Base-by-base conservation (phyloP, 2,329 filamentous ascomycete species). In the Diaporthe australafricana region DNA sequence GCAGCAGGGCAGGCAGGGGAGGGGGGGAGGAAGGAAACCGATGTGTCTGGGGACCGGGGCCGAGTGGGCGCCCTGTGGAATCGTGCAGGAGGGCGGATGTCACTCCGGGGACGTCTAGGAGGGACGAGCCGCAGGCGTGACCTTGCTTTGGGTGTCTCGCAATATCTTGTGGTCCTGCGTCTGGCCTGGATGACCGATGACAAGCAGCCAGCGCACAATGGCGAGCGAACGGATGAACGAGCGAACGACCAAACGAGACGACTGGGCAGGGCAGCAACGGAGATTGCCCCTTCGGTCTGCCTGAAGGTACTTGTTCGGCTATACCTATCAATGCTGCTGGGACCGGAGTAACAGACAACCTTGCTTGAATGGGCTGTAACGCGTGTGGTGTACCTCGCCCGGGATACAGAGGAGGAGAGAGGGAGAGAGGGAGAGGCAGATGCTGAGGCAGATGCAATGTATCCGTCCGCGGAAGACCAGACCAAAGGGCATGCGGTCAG, bases 51-150 rank as follows among this genome's bases (percentile, higher is more conserved):
- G 71, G 45, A 53, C 68, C 40, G 52, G 50, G 57, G 70, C 53
- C 60, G 60, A 57, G 60, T 35, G 68, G 71, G 25, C 40, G 56
- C 47, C 66, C 68, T 65, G 63, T 56, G 38, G 50, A 66, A 68
- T 45, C 35, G 9, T 71, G 52, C 35, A 67, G 57, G 45, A 63
- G 68, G 60, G 53, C n/a, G 55, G 38, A 55, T 71, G 45, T 55
- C 47, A 71, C 70, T 55, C 53, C 53, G 52, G 60, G 62, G 66
- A 38, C 40, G 57, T 32, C 35, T 56, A 38, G 48, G 38, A 48
- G 63, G 65, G 53, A 65, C 40, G n/a, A 55, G 70, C 50, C 48
- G 48, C 48, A 70, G 70, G 70, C 70, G 70, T 72, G 70, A 72
- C 70, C 70, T 72, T 70, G 65, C 22, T 53, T 30, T 1, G 40